Evolutionary conservation across 805 yeast species (phyloP).

Genomic region (Hanseniaspora thailandica): DNA sequence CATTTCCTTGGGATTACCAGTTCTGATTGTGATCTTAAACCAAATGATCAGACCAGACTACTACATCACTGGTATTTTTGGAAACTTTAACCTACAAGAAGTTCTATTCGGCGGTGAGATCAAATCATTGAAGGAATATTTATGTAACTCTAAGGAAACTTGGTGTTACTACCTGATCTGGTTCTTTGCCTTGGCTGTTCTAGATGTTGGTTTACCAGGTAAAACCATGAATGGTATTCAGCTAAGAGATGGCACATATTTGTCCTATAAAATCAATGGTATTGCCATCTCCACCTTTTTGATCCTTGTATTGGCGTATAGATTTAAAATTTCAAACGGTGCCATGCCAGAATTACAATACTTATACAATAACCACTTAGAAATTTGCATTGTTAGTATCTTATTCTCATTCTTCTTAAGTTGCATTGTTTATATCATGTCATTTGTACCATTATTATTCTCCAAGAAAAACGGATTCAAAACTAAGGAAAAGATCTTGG

Average conservation of each 20-base stretch:
- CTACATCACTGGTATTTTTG: conserved; percentile 37
- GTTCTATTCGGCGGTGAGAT: conserved; percentile 29
- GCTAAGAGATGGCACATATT: conserved; percentile 62
- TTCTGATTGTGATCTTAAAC: conserved; percentile 46
- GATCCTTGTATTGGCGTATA: conserved; percentile 34
- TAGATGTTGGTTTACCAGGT: conserved; percentile 63
- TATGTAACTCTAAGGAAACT: conserved; percentile 35
- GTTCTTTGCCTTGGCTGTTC: conserved; percentile 52
- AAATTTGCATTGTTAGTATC: conserved; percentile 51
- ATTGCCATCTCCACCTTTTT: conserved; percentile 38
- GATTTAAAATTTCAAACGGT: conserved; percentile 43
- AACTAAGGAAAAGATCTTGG: conserved; percentile 58
- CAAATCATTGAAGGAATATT: conserved; percentile 25
- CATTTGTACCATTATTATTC: conserved; percentile 48
- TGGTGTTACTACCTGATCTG: conserved; percentile 61
- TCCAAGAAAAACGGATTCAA: conserved; percentile 37
- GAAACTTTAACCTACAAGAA: conserved; percentile 31
- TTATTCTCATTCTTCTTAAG: conserved; percentile 56
- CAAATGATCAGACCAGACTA: conserved; percentile 51
- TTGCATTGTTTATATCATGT: conserved; percentile 48
- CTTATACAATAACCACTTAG: conserved; percentile 55
- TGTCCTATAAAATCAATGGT: conserved; percentile 77
- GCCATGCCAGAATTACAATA: conserved; percentile 69
- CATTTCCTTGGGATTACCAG: conserved; percentile 57
- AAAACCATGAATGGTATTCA: conserved; percentile 48